Percentiles rank a stretch among this genome's conserved stretches.
Evolutionary conservation across 177 flowering plant genomes (phyloP).

Genomic region (Tripterygium wilfordii): DNA sequence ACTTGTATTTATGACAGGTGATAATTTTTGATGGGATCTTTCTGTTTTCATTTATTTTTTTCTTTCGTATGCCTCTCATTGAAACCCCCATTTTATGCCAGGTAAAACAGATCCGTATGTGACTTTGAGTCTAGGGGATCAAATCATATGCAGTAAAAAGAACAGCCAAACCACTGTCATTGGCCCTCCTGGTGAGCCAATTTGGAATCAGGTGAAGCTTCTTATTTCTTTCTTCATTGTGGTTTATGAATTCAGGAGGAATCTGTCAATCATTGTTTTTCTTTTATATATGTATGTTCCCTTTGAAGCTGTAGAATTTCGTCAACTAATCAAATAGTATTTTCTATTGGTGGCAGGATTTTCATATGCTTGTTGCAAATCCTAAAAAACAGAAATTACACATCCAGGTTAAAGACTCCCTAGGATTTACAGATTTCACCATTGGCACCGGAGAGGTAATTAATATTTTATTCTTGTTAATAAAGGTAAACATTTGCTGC

Average conservation of each 20-base stretch:
- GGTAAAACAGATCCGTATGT: conserved; percentile 98
- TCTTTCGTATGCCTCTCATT: too few species aligned
- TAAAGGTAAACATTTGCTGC: not conserved
- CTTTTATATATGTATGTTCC: too few species aligned
- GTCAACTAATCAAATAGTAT: conserved; percentile 28
- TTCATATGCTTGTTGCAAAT: conserved; percentile 79
- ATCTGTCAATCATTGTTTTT: too few species aligned
- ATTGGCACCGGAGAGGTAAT: conserved; percentile 86
- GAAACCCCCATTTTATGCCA: conserved; percentile 24
- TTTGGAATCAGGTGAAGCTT: conserved; percentile 90
- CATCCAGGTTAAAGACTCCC: conserved; percentile 75
- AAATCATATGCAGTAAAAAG: conserved; percentile 85
- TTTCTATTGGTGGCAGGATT: conserved; percentile 85
- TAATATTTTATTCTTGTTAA: too few species aligned
- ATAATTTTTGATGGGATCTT: not conserved
- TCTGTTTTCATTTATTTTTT: too few species aligned
- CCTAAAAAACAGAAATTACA: conserved; percentile 65
- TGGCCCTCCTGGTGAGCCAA: conserved; percentile 97
- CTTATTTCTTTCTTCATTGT: conserved; percentile 1
- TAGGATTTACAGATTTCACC: conserved; percentile 72
- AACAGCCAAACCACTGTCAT: conserved; percentile 94
- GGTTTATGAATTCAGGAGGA: conserved; percentile 11
- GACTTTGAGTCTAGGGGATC: conserved; percentile 73
- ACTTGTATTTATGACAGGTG: too few species aligned
- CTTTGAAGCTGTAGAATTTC: not conserved